A percentile compares a stretch with the other conserved stretches of the same genome.
phyloP scores from a whole-genome alignment of 768 basidiomycete species.

The Amanita rimosa region DNA sequence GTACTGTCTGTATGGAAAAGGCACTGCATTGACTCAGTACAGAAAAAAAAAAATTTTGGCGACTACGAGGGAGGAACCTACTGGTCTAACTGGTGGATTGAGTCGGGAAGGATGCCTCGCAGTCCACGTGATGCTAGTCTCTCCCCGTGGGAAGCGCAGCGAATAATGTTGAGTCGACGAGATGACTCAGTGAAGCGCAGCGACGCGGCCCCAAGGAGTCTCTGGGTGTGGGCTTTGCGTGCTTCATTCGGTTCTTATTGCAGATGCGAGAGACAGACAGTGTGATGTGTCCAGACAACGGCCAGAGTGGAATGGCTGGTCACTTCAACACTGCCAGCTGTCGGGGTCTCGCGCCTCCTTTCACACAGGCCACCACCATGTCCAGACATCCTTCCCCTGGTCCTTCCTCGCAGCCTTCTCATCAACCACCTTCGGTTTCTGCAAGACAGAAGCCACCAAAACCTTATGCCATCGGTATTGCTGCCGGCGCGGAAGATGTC shows the following conservation, averaged over 20 bases:
- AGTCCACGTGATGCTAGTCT: slow-evolving; percentile 2
- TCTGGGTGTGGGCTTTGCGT: background rate
- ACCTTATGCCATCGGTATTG: slow-evolving; percentile 46
- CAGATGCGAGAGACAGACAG: background rate
- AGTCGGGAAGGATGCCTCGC: slow-evolving; percentile 1
- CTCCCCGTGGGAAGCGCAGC: slow-evolving; percentile 3
- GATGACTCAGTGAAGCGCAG: background rate
- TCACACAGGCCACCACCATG: slow-evolving; percentile 52
- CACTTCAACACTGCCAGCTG: slow-evolving; percentile 24
- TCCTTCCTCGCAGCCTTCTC: slow-evolving; percentile 23
- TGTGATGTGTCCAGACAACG: slow-evolving; percentile 1
- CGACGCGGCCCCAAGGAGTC: background rate
- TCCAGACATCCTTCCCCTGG: slow-evolving; percentile 52
- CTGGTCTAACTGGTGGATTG: slow-evolving; percentile 6
- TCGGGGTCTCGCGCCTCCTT: slow-evolving; percentile 22
- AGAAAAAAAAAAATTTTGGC: background rate
- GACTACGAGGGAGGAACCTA: background rate
- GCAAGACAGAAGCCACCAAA: slow-evolving; percentile 40
- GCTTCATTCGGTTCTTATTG: background rate
- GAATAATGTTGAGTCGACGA: background rate
- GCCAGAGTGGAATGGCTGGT: slow-evolving; percentile 24
- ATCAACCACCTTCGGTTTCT: slow-evolving; percentile 17
- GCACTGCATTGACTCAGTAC: slow-evolving; percentile 29
- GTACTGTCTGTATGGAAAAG: slow-evolving; percentile 53
- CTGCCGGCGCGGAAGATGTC: slow-evolving; percentile 73